Evolutionary conservation across 768 basidiomycete genomes (phyloP).

Genomic region (Mrakia frigida): DNA sequence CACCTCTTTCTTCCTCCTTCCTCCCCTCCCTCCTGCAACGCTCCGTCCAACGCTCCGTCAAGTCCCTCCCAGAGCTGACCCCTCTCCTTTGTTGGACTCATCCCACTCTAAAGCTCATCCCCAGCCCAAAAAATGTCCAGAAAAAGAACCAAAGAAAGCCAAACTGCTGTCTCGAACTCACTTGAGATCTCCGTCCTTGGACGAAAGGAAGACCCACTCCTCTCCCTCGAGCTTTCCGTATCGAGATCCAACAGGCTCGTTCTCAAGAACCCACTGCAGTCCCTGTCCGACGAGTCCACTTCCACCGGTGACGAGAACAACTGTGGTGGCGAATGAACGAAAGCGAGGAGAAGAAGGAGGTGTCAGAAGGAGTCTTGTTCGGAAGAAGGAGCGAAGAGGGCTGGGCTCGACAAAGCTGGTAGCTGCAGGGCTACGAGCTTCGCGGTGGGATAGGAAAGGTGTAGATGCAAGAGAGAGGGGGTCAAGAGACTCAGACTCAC

Average conservation of each 20-base stretch:
- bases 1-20: neutral
- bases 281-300: slow-evolving; percentile 47
- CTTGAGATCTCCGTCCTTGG: slow-evolving; percentile 80
- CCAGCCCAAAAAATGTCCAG: too few relatives aligned
- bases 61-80: neutral
- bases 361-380: neutral
- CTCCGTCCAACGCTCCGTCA: too few relatives aligned
- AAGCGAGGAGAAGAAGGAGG: neutral
- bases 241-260: slow-evolving; percentile 67
- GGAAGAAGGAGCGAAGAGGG: neutral
- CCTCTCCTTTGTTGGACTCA: neutral
- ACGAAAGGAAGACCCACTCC: slow-evolving; percentile 76
- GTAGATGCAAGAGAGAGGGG: neutral
- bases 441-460: neutral
- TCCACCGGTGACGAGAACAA: slow-evolving; percentile 33
- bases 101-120: neutral
- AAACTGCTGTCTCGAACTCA: slow-evolving; percentile 40
- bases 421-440: neutral
- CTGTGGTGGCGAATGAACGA: neutral
- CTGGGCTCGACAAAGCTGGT: neutral
- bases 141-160: too few relatives aligned
- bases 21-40: neutral
- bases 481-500: neutral
- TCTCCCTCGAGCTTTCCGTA: slow-evolving; percentile 68
- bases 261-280: slow-evolving; percentile 70